Base-by-base conservation (phyloP, 495 filamentous ascomycete species). In the Astrocystis sublimbata region DNA sequence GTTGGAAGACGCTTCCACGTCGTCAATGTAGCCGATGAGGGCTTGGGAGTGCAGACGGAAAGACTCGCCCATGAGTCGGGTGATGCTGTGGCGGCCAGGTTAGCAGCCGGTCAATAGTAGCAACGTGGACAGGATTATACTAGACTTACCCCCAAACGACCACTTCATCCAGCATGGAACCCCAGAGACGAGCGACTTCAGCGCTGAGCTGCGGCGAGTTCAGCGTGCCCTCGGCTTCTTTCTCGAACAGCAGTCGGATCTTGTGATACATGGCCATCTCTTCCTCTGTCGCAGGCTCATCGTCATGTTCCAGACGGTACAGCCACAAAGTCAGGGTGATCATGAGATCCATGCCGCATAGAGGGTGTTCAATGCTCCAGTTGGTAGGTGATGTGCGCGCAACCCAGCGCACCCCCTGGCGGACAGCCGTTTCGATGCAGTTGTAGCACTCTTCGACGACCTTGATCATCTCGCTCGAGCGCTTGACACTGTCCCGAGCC, bases 311-410 rank as follows among this genome's bases (percentile, higher is more conserved):
- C 81, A 98, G 88, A 77, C 91, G 90, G 81, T 96, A 97, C 70
- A 98, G 87, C 94, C 94, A 98, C 66, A 98, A 81, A 73, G 90
- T 97, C 69, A 98, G 90, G 68, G 97, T 97, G 79, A 98, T 93
- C 88, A 98, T 97, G 70, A 98, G 83, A 76, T 98, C 94, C 78
- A 98, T 84, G 65, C 92, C 96, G 72, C 92, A 96, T 40, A 98
- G 87, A 31, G 96, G 94, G 73, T 98, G 94, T 80, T 98, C 94
- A 47, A 98, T 89, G 78, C 94, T 98, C 94, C 94, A 98, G 80
- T 98, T 98, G 54, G 94, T 96, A 50, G 94, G 92, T 56, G 92
- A 96, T 23, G 93, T 97, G 69, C 92, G 86, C 6, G 96, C 94
- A 49, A 98, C 93, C 94, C 94, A 98, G 73, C 94, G 92, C 68